Percentiles rank a stretch among this genome's conserved stretches.
These are phyloP conservation scores for Aspergillus sp. DNA, from an alignment of 2,329 filamentous ascomycete species.

Conservation along the genomic window DNA sequence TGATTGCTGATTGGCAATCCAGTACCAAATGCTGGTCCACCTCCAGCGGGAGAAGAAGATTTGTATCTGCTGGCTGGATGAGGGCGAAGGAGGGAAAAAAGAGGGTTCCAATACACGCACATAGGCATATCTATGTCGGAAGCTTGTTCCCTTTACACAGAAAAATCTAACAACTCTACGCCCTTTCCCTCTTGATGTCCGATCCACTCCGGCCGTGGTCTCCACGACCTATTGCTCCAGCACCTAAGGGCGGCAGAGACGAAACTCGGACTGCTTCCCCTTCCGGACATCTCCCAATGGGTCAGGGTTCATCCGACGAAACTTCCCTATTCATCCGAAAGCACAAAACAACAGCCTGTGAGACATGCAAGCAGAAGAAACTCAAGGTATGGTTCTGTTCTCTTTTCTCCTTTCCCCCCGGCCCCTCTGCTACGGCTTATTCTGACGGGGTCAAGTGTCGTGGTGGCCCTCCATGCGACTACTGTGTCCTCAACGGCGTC, in stretches of 20 bases:
- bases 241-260: neutral
- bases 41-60: neutral
- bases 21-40: neutral
- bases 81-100: neutral
- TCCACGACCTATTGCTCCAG: neutral
- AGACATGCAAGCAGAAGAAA: slow-evolving; percentile 17
- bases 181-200: neutral
- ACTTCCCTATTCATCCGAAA: slow-evolving; percentile 3
- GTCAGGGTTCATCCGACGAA: neutral
- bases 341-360: slow-evolving; percentile 19
- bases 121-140: neutral
- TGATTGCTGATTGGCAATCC: neutral
- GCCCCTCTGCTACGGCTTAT: neutral
- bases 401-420: neutral
- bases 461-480: slow-evolving; percentile 21
- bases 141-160: neutral
- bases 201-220: neutral
- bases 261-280: neutral
- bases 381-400: slow-evolving; percentile 11
- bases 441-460: slow-evolving; percentile 16
- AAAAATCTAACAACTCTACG: neutral
- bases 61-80: neutral
- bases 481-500: slow-evolving; percentile 20
- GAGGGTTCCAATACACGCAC: neutral
- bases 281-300: neutral